Evolutionary conservation across 228 moss, liverwort and hornwort species (phyloP).

Genomic region (Sphagnum fallax): DNA sequence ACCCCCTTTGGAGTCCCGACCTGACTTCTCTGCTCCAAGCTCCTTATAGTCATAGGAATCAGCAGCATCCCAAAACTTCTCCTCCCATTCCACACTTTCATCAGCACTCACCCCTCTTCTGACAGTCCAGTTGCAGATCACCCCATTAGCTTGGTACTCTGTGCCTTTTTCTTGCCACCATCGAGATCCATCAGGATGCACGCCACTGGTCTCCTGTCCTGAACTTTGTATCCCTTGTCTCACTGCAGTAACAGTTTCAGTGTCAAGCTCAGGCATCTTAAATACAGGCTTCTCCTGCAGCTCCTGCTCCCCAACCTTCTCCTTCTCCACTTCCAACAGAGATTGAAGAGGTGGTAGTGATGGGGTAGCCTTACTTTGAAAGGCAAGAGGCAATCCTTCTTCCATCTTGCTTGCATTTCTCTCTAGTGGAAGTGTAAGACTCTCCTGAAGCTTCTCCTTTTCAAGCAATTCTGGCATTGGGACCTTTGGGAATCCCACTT

Average conservation of each 20-base stretch:
- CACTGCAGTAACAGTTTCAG: slow-evolving; percentile 47
- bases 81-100: slow-evolving; percentile 89
- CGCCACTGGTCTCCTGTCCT: slow-evolving; percentile 48
- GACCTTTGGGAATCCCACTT: slow-evolving; percentile 16
- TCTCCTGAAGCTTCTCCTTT: slow-evolving; percentile 19
- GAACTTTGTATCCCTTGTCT: slow-evolving; percentile 54
- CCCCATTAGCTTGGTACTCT: slow-evolving; percentile 62
- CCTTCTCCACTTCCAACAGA: slow-evolving; percentile 75
- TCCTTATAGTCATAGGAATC: slow-evolving; percentile 95
- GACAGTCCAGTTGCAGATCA: slow-evolving; percentile 77
- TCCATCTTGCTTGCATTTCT: slow-evolving; percentile 8
- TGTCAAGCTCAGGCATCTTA: slow-evolving; percentile 49
- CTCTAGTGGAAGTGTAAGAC: slow-evolving; percentile 41
- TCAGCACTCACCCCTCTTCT: slow-evolving; percentile 84
- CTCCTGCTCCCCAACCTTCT: slow-evolving; percentile 33
- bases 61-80: slow-evolving; percentile 96
- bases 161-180: slow-evolving; percentile 92
- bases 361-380: slow-evolving; percentile 74
- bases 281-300: slow-evolving; percentile 24
- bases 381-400: slow-evolving; percentile 33
- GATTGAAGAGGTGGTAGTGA: slow-evolving; percentile 95
- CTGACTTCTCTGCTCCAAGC: slow-evolving; percentile 94
- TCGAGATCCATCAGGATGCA: slow-evolving; percentile 71
- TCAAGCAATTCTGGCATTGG: slow-evolving; percentile 32
- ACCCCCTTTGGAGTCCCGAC: slow-evolving; percentile 71